These are phyloP conservation scores for Torulaspora quercuum DNA, from an alignment of 805 yeast species.

Conservation along the genomic window DNA sequence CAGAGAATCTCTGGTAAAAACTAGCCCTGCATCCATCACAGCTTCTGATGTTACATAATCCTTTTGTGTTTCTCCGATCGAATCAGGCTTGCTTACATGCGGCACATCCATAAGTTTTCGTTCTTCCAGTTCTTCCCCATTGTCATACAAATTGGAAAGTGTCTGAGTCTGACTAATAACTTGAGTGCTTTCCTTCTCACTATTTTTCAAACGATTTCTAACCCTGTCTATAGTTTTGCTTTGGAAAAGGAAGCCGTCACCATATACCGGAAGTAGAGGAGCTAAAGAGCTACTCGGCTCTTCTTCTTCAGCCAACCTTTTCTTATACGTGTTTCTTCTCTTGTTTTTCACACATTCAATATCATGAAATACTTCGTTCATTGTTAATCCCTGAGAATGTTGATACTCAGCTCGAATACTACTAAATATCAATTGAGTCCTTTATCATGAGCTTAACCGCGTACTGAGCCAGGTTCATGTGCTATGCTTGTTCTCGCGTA, in stretches of 20 bases:
- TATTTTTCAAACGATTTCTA: constrained; percentile 25
- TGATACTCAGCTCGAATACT: background rate
- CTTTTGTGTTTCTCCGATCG: too few species aligned
- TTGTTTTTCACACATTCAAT: constrained; percentile 12
- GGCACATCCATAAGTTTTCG: too few species aligned
- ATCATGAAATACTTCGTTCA: constrained; percentile 29
- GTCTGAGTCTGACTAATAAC: constrained; percentile 12
- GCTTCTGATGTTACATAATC: too few species aligned
- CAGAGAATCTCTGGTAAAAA: too few species aligned
- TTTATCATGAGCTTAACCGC: too few species aligned
- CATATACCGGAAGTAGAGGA: constrained; percentile 13
- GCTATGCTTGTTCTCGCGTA: too few species aligned
- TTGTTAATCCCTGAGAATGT: constrained; percentile 4
- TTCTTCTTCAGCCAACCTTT: constrained; percentile 18
- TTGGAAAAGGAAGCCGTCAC: constrained; percentile 28
- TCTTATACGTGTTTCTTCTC: constrained; percentile 27
- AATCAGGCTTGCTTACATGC: too few species aligned
- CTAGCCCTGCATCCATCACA: too few species aligned
- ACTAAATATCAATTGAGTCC: too few species aligned
- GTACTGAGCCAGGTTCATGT: too few species aligned
- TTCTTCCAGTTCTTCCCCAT: constrained; percentile 21
- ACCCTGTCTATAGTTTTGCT: constrained; percentile 22
- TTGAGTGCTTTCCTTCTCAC: background rate
- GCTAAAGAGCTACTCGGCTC: constrained; percentile 6
- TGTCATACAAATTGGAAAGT: constrained; percentile 26